Evolutionary conservation across 2,329 filamentous ascomycete species (phyloP).

Genomic region (Fusarium torulosum): DNA sequence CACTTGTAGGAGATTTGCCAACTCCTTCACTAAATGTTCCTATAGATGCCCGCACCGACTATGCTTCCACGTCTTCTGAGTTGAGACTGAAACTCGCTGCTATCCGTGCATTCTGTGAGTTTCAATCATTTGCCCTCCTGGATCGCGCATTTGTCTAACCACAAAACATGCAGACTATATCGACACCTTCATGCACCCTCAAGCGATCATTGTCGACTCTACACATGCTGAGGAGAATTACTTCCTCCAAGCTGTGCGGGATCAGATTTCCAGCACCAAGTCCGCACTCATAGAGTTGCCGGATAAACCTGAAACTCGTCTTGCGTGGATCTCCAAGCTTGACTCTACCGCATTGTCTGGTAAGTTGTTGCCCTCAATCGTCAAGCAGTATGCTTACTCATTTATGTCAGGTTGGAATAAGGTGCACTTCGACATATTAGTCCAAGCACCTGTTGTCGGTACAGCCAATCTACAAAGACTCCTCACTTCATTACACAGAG

Average conservation of each 20-base stretch:
- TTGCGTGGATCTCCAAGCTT: conserved; percentile 83
- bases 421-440: conserved; percentile 82
- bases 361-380: conserved; percentile 52
- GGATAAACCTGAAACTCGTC: conserved; percentile 68
- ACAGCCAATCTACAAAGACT: conserved; percentile 82
- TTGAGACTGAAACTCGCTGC: conserved; percentile 75
- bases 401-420: conserved; percentile 76
- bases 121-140: conserved; percentile 9
- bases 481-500: conserved; percentile 78
- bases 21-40: conserved; percentile 33
- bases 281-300: conserved; percentile 83
- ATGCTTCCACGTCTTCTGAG: conserved; percentile 76
- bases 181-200: conserved; percentile 79
- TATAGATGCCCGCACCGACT: conserved; percentile 81
- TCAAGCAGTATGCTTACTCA: conserved; percentile 33
- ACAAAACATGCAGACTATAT: conserved; percentile 68
- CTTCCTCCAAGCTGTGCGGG: conserved; percentile 72
- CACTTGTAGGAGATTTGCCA: not conserved
- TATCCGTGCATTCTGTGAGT: conserved; percentile 71
- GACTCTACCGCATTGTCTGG: conserved; percentile 78
- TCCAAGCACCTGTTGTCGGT: conserved; percentile 78
- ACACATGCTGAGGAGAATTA: conserved; percentile 74
- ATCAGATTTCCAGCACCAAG: conserved; percentile 63
- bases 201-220: conserved; percentile 80
- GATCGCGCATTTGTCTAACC: conserved; percentile 20